Percentiles rank a stretch among this genome's conserved stretches.
phyloP scores from a whole-genome alignment of 768 basidiomycete genomes.

The Kwoniella dendrophila region DNA sequence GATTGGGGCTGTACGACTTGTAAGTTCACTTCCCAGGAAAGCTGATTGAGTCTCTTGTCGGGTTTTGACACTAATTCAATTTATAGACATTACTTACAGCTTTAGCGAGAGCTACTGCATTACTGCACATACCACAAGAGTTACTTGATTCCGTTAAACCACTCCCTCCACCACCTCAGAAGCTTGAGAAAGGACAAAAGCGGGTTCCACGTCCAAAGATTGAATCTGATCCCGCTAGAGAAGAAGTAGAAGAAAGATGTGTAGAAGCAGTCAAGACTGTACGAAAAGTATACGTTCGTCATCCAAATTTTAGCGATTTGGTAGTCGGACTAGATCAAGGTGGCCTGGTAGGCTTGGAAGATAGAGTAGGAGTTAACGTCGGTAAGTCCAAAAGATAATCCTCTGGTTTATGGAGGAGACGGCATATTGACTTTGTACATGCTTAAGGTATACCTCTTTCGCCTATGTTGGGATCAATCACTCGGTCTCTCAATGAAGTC shows the following conservation, averaged over 20 bases:
- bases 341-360: conserved; percentile 66
- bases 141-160: conserved; percentile 45
- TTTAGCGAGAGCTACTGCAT: conserved; percentile 73
- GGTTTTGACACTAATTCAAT: not conserved
- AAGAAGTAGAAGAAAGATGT: conserved; percentile 59
- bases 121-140: conserved; percentile 53
- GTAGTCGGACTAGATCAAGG: conserved; percentile 62
- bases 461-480: conserved; percentile 84
- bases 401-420: too few relatives aligned
- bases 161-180: conserved; percentile 37
- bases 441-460: conserved; percentile 72
- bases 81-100: conserved; percentile 69
- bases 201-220: conserved; percentile 52
- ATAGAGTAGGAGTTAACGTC: conserved; percentile 68
- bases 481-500: conserved; percentile 79
- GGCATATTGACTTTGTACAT: conserved; percentile 3
- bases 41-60: not conserved
- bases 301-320: conserved; percentile 60
- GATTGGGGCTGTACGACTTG: conserved; percentile 81
- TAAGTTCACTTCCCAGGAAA: conserved; percentile 17
- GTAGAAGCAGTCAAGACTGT: conserved; percentile 66
- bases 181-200: conserved; percentile 51
- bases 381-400: too few relatives aligned
- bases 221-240: conserved; percentile 49
- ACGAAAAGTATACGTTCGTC: conserved; percentile 65